These are phyloP conservation scores for Gracilaria vermiculophylla DNA, from an alignment of 23 red algal species.

Conservation along the genomic window DNA sequence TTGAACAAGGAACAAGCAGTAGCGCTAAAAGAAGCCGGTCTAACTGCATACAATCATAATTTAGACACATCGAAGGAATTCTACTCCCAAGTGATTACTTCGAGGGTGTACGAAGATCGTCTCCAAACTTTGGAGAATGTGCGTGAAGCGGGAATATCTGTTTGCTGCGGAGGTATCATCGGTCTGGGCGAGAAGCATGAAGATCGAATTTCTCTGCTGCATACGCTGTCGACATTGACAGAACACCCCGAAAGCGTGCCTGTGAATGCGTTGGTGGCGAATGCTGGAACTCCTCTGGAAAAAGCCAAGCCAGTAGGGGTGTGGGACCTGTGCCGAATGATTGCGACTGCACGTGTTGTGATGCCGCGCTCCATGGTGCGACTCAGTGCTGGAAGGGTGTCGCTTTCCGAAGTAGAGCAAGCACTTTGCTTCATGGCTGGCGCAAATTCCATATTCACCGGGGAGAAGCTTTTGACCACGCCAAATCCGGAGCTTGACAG, in stretches of 20 bases:
- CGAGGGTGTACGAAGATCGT: conserved; percentile 87
- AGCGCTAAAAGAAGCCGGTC: conserved; percentile 84
- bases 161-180: conserved; percentile 98
- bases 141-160: conserved; percentile 89
- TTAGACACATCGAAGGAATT: conserved; percentile 89
- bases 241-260: conserved; percentile 98
- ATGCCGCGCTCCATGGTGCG: conserved; percentile 98
- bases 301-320: conserved; percentile 78
- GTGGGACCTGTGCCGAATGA: conserved; percentile 94
- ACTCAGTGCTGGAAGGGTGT: conserved; percentile 88
- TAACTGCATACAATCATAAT: conserved; percentile 99
- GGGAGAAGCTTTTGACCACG: conserved; percentile 97
- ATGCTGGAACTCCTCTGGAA: conserved; percentile 93
- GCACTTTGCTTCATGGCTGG: conserved; percentile 97
- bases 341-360: conserved; percentile 91
- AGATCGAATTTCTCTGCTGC: conserved; percentile 90
- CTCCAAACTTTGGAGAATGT: conserved; percentile 86
- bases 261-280: conserved; percentile 94
- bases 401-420: conserved; percentile 85
- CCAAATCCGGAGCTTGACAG: conserved; percentile 83
- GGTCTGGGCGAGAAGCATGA: conserved; percentile 93
- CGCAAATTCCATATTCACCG: conserved; percentile 98
- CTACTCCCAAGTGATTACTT: conserved; percentile 85
- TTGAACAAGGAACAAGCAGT: conserved; percentile 86
- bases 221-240: conserved; percentile 91